These are phyloP conservation scores for Mycena rosella DNA, from an alignment of 768 basidiomycete genomes.

Conservation along the genomic window DNA sequence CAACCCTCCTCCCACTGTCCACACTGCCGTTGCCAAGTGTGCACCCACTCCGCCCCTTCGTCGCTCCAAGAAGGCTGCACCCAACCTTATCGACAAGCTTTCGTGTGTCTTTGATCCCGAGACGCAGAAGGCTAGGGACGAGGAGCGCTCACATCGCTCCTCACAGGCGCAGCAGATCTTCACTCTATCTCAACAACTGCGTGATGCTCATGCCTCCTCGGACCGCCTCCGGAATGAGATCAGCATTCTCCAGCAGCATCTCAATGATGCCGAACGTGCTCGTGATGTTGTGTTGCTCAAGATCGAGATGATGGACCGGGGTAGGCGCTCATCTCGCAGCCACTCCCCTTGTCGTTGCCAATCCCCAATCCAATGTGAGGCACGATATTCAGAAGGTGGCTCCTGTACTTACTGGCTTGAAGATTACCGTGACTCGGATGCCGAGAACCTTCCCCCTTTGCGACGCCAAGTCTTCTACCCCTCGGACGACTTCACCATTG, in stretches of 20 bases:
- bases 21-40: background rate
- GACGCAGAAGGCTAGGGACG: constrained; percentile 1
- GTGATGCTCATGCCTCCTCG: background rate
- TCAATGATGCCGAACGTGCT: constrained; percentile 1
- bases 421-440: background rate
- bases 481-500: no score
- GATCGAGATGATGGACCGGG: background rate
- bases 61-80: background rate
- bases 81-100: background rate
- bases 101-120: background rate
- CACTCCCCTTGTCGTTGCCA: background rate
- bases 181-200: background rate
- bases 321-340: background rate
- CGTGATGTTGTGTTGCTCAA: background rate
- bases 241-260: background rate
- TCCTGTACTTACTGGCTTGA: background rate
- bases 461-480: background rate
- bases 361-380: background rate
- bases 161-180: background rate
- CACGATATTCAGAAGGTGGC: background rate
- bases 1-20: background rate
- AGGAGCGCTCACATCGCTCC: background rate
- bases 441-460: background rate
- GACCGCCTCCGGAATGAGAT: background rate
- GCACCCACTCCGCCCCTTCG: background rate